Evolutionary conservation across 106 monocot species (phyloP).

Genomic region (Dactylorhiza incarnata): DNA sequence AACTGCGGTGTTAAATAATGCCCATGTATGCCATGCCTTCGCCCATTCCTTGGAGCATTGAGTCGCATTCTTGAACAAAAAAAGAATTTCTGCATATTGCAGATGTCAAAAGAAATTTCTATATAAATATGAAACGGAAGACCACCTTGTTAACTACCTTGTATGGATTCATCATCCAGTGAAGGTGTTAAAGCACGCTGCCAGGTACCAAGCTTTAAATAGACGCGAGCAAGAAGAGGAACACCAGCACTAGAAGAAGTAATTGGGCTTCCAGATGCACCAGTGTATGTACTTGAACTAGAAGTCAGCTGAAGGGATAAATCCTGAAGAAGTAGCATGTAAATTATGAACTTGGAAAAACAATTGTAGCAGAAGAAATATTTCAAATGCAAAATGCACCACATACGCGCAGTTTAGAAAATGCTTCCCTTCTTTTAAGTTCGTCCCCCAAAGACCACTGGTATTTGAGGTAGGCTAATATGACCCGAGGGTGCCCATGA

Average conservation of each 20-base stretch:
- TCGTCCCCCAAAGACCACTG: constrained; percentile 97
- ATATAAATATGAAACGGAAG: background rate
- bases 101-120: constrained; percentile 5
- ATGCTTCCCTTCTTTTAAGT: constrained; percentile 71
- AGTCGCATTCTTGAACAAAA: constrained; percentile 77
- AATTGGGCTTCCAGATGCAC: constrained; percentile 14
- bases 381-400: background rate
- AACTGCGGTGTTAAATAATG: constrained; percentile 93
- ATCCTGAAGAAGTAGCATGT: constrained; percentile 37
- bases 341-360: constrained; percentile 6
- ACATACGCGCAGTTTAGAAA: constrained; percentile 71
- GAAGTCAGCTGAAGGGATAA: constrained; percentile 62
- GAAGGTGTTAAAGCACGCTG: constrained; percentile 72
- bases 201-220: constrained; percentile 95
- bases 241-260: constrained; percentile 24
- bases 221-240: constrained; percentile 91
- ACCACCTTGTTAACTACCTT: constrained; percentile 41
- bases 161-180: constrained; percentile 82
- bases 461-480: constrained; percentile 84
- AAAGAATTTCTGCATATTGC: constrained; percentile 56
- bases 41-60: constrained; percentile 71
- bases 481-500: constrained; percentile 77
- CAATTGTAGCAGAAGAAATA: constrained; percentile 8
- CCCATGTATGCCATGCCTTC: constrained; percentile 99
- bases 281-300: constrained; percentile 27